Evolutionary conservation across 768 basidiomycete genomes (phyloP), one percentile per base, ranked within the genome.

Genomic region (Vararia minispora): DNA sequence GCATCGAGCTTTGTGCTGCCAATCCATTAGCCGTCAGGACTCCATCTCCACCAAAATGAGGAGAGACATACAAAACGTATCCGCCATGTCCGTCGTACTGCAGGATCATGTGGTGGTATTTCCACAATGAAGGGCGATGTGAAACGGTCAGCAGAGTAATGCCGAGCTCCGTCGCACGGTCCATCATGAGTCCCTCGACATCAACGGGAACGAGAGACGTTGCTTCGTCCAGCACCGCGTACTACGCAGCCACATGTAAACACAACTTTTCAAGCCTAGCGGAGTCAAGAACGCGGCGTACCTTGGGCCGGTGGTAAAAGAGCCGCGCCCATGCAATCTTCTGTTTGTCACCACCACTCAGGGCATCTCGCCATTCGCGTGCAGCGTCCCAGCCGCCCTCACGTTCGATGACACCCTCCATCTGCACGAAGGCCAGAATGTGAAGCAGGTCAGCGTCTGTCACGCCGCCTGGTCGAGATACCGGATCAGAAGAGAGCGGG

Each of bases 281-380:
- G 18, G 20, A 5, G 34, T 28, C 26, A n/a, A 28, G 21, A 21
- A 23, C 41, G 29, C n/a, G 4, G 53, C 67, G 47, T 45, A 79
- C 89, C 71, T 89, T 92, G 8, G 94, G 94, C 41, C 71, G 66
- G 54, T 98, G 94, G 57, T 99, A 99, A 56, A 97, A 99, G 48
- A 99, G 58, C 48, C 94, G 66, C 10, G 90, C 94, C 90, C 94
- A 97, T 0, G 94, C 94, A 41, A 98, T 83, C 62, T 92, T 80
- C 61, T 98, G 92, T 58, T 98, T 89, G 58, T 95, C 94, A 14
- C 92, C 92, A 1, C 94, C 92, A 52, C 86, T 90, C 24, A 98
- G 61, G 2, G 85, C 74, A 55, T 95, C 91, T 45, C 88, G 73
- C 94, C 94, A 98, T 52, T 97, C 94, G 33, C 79, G 71, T n/a